Percentiles rank a stretch among this genome's conserved stretches.
Conservation (phyloP, 2,329 filamentous ascomycete genomes). For the Talaromyces sp. region DNA sequence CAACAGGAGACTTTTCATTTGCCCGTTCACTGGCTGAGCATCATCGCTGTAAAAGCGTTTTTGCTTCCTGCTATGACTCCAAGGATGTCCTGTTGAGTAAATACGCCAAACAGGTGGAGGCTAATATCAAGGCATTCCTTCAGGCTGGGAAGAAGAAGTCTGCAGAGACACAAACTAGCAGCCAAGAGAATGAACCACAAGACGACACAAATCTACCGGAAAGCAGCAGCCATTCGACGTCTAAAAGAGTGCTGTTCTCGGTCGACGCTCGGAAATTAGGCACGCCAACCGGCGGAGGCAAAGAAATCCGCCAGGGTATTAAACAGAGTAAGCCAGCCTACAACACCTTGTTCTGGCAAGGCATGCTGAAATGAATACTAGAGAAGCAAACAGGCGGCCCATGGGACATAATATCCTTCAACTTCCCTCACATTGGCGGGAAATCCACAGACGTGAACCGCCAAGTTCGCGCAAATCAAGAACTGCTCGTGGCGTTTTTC, state of each 20-base stretch:
- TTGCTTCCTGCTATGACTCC: conserved; percentile 42
- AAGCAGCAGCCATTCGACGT: neutral
- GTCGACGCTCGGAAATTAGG: conserved; percentile 41
- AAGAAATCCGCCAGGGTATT: conserved; percentile 38
- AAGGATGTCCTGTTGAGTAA: conserved; percentile 55
- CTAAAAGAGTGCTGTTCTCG: conserved; percentile 31
- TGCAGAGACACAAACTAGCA: neutral
- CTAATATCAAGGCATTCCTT: conserved; percentile 48
- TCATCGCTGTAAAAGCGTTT: conserved; percentile 34
- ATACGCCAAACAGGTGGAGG: conserved; percentile 61
- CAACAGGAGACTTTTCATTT: conserved; percentile 43
- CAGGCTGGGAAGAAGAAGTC: neutral
- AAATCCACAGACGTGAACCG: conserved; percentile 89
- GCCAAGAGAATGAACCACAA: conserved; percentile 10
- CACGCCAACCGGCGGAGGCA: conserved; percentile 29
- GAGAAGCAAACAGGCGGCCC: conserved; percentile 25
- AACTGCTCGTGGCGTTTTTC: conserved; percentile 46
- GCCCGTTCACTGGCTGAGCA: conserved; percentile 37
- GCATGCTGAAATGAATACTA: neutral
- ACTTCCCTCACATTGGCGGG: conserved; percentile 94
- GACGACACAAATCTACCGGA: neutral
- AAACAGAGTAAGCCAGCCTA: neutral
- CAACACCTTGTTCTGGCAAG: too few species aligned
- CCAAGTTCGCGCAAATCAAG: conserved; percentile 86
- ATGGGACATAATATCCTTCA: conserved; percentile 83